Evolutionary conservation across 1,139 yeast species (phyloP).

Genomic region (Pichia sp.): DNA sequence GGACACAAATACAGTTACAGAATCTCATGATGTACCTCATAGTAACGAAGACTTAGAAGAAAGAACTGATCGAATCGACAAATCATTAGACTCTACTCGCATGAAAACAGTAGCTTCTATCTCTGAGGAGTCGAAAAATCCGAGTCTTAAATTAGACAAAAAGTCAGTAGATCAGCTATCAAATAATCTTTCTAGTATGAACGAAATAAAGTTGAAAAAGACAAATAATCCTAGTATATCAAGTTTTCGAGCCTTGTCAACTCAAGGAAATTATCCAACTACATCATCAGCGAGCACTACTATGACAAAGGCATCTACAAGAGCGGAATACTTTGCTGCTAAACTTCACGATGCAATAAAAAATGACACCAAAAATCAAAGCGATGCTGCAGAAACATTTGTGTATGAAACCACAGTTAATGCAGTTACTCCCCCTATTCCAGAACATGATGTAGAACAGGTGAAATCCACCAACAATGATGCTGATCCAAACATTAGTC

Average conservation of each 20-base stretch:
- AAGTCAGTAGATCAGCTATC: conserved; percentile 1
- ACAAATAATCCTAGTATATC: conserved; percentile 17
- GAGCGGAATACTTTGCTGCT: conserved; percentile 93
- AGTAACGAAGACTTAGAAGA: not conserved
- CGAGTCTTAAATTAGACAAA: conserved; percentile 2
- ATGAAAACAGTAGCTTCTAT: not conserved
- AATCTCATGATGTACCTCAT: not conserved
- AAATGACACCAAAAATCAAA: conserved; percentile 68
- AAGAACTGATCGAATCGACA: not conserved
- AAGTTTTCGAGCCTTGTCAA: conserved; percentile 14
- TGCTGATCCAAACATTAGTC: not conserved
- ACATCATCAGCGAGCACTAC: conserved; percentile 23
- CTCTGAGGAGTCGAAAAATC: not conserved
- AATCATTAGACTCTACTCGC: not conserved
- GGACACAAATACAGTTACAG: not conserved
- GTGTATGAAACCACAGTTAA: conserved; percentile 60
- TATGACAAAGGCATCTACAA: conserved; percentile 35
- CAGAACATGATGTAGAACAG: not conserved
- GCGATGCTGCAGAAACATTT: conserved; percentile 89
- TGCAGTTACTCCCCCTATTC: conserved; percentile 21
- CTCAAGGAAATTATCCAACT: conserved; percentile 15
- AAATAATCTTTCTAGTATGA: not conserved
- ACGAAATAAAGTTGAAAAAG: conserved; percentile 6
- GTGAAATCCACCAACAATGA: not conserved
- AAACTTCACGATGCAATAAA: conserved; percentile 82